Evolutionary conservation across 768 basidiomycete genomes (phyloP).

Genomic region (Auriculariales sp.): DNA sequence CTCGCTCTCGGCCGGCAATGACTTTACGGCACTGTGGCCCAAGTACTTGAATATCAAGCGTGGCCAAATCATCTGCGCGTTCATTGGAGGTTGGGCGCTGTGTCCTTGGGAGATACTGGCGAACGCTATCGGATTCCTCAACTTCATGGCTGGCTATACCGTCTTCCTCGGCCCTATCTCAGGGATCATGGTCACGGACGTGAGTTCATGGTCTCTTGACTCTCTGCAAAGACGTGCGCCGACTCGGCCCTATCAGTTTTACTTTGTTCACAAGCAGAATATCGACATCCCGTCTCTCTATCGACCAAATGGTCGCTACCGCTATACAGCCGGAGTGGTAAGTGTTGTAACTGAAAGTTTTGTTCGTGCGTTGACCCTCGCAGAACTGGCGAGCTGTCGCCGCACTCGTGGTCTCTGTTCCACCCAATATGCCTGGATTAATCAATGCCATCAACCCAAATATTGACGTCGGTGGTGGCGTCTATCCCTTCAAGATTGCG

Average conservation of each 20-base stretch:
- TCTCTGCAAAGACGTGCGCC: not conserved
- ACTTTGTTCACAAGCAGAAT: conserved; percentile 55
- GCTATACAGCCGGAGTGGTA: conserved; percentile 63
- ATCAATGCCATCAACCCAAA: conserved; percentile 55
- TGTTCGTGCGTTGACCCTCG: not conserved
- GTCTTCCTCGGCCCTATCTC: conserved; percentile 80
- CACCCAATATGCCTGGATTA: conserved; percentile 64
- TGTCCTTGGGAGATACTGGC: conserved; percentile 77
- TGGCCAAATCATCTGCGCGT: conserved; percentile 64
- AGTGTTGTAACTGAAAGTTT: conserved; percentile 13
- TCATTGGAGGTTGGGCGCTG: conserved; percentile 76
- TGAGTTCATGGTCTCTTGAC: conserved; percentile 18
- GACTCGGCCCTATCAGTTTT: conserved; percentile 33
- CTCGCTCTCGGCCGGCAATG: conserved; percentile 62
- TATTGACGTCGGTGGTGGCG: conserved; percentile 44
- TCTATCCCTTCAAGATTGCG: conserved; percentile 49
- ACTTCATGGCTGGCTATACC: conserved; percentile 73
- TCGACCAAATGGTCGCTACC: conserved; percentile 60
- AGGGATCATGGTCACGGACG: conserved; percentile 49
- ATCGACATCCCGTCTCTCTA: conserved; percentile 82
- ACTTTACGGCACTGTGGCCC: conserved; percentile 68
- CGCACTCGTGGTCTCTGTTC: conserved; percentile 51
- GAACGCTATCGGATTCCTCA: conserved; percentile 49
- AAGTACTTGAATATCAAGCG: conserved; percentile 68
- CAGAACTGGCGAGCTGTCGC: conserved; percentile 75